Conservation (phyloP, 805 yeast genomes). For the Metschnikowia continentalis region DNA sequence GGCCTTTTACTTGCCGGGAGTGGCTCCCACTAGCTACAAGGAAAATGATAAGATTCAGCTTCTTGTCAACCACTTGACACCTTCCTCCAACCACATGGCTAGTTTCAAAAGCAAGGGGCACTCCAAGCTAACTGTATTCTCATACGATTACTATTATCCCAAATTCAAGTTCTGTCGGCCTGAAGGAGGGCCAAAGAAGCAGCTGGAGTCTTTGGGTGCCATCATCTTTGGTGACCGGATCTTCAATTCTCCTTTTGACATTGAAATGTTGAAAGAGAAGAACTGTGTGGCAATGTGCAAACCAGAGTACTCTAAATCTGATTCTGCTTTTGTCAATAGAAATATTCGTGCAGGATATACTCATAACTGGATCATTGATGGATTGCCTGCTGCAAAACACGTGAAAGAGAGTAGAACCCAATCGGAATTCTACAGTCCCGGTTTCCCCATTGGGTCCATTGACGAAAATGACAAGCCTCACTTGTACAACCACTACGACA, state of each 20-base stretch:
- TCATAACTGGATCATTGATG: conserved; percentile 93
- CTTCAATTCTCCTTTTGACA: conserved; percentile 82
- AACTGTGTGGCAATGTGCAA: conserved; percentile 68
- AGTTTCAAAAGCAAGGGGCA: conserved; percentile 26
- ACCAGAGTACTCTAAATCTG: conserved; percentile 55
- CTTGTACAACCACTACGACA: conserved; percentile 76
- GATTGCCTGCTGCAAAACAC: conserved; percentile 82
- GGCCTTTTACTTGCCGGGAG: conserved; percentile 92
- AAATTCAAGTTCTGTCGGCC: conserved; percentile 85
- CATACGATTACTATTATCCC: conserved; percentile 80
- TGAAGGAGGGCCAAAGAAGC: conserved; percentile 57
- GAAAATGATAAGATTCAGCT: conserved; percentile 71
- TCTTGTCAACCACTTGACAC: conserved; percentile 86
- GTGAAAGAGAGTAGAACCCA: conserved; percentile 56
- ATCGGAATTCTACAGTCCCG: conserved; percentile 66
- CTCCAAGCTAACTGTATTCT: conserved; percentile 56
- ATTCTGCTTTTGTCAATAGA: conserved; percentile 70
- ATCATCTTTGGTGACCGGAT: conserved; percentile 94
- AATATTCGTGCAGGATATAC: conserved; percentile 78
- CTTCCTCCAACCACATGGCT: conserved; percentile 48
- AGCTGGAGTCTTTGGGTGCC: conserved; percentile 87
- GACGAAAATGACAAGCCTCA: conserved; percentile 55
- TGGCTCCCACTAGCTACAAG: conserved; percentile 86
- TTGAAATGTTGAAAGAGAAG: conserved; percentile 71
- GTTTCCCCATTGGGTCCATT: conserved; percentile 73